phyloP scores from a whole-genome alignment of 352 stramenopile species.

The Peronosclerospora sorghi region DNA sequence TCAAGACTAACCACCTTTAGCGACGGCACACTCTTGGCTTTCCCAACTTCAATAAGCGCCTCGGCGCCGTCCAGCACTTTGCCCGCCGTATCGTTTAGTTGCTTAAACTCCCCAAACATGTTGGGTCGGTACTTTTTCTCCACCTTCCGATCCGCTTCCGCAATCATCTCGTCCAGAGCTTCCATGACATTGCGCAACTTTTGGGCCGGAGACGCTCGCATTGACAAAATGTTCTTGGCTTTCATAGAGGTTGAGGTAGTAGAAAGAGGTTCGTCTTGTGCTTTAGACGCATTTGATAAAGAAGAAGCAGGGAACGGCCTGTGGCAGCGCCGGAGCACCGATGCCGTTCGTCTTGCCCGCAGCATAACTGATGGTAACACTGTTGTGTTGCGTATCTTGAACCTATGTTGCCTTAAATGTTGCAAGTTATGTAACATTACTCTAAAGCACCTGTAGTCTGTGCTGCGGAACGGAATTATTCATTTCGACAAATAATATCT shows the following conservation, averaged over 20 bases:
- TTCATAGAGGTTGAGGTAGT: constrained; percentile 1
- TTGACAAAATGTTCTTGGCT: constrained; percentile 22
- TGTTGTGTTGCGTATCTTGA: not conserved
- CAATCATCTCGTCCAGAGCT: constrained; percentile 69
- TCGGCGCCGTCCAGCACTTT: constrained; percentile 51
- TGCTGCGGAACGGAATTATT: too few species aligned
- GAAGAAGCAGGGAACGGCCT: constrained; percentile 1
- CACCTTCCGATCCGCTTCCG: constrained; percentile 75
- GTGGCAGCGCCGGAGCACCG: constrained; percentile 10
- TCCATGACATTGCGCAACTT: constrained; percentile 69
- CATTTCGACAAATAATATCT: too few species aligned
- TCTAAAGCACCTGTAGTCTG: too few species aligned
- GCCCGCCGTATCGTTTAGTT: constrained; percentile 79
- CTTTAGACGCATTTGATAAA: constrained; percentile 3
- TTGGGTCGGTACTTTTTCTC: constrained; percentile 82
- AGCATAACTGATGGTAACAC: constrained; percentile 9
- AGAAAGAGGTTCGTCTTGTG: not conserved
- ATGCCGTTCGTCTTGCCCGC: constrained; percentile 1
- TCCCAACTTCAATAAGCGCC: constrained; percentile 43
- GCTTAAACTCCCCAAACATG: constrained; percentile 84
- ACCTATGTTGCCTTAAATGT: constrained; percentile 11
- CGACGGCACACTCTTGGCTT: constrained; percentile 43
- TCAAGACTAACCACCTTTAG: constrained; percentile 43
- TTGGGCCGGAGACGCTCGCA: constrained; percentile 40
- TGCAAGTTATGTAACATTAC: too few species aligned